Conservation (phyloP, 176 grass and related monocot species). For the Carex littledalei region DNA sequence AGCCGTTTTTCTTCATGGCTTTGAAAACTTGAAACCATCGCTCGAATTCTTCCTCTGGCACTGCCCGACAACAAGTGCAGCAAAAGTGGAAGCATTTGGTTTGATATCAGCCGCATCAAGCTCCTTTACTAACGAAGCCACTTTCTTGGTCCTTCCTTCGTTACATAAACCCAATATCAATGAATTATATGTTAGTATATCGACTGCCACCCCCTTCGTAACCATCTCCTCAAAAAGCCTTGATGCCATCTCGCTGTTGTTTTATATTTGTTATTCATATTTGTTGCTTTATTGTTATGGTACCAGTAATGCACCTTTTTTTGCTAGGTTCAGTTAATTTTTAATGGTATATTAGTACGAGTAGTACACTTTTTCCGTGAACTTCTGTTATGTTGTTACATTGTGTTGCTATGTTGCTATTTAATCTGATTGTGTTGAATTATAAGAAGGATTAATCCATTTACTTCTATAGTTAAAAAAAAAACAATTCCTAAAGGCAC, state of each 20-base stretch:
- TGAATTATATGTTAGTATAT: constrained; percentile 69
- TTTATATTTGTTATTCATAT: neutral
- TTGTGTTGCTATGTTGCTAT: too few relatives aligned
- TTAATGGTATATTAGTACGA: too few relatives aligned
- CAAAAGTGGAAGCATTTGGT: constrained; percentile 62
- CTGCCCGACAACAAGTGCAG: constrained; percentile 55
- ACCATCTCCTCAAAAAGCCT: constrained; percentile 71
- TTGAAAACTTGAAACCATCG: constrained; percentile 55
- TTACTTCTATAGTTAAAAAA: too few relatives aligned
- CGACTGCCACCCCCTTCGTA: constrained; percentile 32
- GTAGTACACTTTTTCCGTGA: too few relatives aligned
- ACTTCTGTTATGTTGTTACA: too few relatives aligned
- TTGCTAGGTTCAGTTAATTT: too few relatives aligned
- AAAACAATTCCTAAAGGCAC: too few relatives aligned
- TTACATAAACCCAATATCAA: constrained; percentile 70
- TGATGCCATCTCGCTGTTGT: constrained; percentile 31
- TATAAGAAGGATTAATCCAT: too few relatives aligned
- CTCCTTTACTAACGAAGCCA: constrained; percentile 36
- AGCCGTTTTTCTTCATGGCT: constrained; percentile 69
- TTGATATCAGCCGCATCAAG: constrained; percentile 45
- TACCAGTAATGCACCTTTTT: too few relatives aligned
- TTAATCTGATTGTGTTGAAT: too few relatives aligned
- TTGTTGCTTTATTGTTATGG: too few relatives aligned
- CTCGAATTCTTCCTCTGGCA: constrained; percentile 71
- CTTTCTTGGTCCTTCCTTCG: constrained; percentile 62